Conservation (phyloP, 805 yeast species). For the Teunomyces aglyptinius region DNA sequence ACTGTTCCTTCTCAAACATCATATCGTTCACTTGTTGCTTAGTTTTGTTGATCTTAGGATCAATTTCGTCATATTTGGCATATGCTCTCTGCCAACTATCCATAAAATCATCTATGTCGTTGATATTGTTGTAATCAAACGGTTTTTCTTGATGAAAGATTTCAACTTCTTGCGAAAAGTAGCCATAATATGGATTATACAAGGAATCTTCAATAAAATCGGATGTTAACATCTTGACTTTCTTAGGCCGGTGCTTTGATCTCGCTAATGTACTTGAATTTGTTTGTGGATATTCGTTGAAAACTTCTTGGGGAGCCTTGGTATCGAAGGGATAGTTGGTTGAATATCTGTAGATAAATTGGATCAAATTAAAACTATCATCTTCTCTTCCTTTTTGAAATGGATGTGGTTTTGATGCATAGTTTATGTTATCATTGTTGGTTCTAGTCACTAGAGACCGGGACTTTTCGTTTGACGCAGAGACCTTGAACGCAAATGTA, state of each 20-base stretch:
- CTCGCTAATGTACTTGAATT: conserved; percentile 31
- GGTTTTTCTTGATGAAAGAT: conserved; percentile 69
- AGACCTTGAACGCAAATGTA: conserved; percentile 43
- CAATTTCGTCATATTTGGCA: conserved; percentile 43
- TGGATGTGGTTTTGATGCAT: conserved; percentile 18
- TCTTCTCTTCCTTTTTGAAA: conserved; percentile 17
- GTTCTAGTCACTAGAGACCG: conserved; percentile 11
- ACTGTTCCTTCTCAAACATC: conserved; percentile 11
- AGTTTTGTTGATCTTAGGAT: conserved; percentile 11
- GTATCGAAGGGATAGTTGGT: conserved; percentile 42
- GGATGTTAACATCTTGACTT: conserved; percentile 66
- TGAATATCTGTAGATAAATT: conserved; percentile 36
- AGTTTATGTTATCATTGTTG: not conserved
- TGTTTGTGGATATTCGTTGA: conserved; percentile 33
- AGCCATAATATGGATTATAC: conserved; percentile 80
- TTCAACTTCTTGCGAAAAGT: conserved; percentile 74
- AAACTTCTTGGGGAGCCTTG: conserved; percentile 39
- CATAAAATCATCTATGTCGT: conserved; percentile 69
- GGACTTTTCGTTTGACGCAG: conserved; percentile 19
- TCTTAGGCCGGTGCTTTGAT: conserved; percentile 50
- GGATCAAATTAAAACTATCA: conserved; percentile 26
- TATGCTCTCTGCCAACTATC: conserved; percentile 65
- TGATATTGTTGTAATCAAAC: conserved; percentile 56
- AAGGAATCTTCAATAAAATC: conserved; percentile 85
- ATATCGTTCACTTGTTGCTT: conserved; percentile 12